Evolutionary conservation across 2,329 filamentous ascomycete species (phyloP).

Genomic region (Cordyceps farinosa): DNA sequence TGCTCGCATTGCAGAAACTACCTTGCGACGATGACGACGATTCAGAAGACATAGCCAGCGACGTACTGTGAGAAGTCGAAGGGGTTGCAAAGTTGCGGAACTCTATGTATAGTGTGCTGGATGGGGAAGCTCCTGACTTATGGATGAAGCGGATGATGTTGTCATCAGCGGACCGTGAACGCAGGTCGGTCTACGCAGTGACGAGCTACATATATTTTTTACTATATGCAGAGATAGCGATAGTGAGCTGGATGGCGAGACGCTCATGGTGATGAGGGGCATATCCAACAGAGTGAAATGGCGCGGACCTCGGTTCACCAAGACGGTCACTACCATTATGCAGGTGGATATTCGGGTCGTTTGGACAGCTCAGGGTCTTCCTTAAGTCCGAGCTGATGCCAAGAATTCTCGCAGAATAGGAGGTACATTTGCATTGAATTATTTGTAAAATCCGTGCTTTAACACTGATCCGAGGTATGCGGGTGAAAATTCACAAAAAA

Average conservation of each 20-base stretch:
- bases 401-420: no score
- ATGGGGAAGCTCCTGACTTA: not conserved
- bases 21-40: constrained; percentile 25
- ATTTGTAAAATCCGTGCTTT: no score
- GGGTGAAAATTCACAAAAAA: no score
- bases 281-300: constrained; percentile 14
- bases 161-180: constrained; percentile 11
- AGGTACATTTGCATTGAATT: no score
- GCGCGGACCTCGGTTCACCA: constrained; percentile 14
- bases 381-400: no score
- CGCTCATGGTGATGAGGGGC: not conserved
- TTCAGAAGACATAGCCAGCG: constrained; percentile 25
- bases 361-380: not conserved
- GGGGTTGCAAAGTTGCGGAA: constrained; percentile 23
- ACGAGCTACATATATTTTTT: constrained; percentile 7
- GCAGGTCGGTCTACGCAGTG: not conserved
- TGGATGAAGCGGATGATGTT: not conserved
- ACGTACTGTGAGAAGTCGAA: constrained; percentile 25
- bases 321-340: not conserved
- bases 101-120: constrained; percentile 31
- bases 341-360: not conserved
- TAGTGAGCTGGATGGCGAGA: constrained; percentile 2
- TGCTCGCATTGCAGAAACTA: constrained; percentile 31
- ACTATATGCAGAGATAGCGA: constrained; percentile 3
- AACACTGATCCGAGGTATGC: no score